Conservation (phyloP, 208 protist species). For the Acanthamoeba quina region DNA sequence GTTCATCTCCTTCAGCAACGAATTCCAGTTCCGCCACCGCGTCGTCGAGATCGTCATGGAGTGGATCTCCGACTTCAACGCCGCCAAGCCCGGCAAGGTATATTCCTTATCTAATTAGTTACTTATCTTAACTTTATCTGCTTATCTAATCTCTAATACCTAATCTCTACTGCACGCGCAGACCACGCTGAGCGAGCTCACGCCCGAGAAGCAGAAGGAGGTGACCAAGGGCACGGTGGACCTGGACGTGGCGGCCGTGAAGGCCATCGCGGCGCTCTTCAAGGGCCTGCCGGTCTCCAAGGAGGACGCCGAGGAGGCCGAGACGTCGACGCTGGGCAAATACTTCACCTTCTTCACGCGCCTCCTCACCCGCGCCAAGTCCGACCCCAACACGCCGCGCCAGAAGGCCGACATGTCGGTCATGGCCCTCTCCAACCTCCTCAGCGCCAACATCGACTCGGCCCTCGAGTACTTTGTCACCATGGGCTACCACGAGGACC, state of each 20-base stretch:
- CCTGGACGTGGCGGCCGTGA: conserved; percentile 77
- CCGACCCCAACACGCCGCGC: conserved; percentile 73
- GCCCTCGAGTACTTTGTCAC: conserved; percentile 80
- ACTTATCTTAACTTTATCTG: too few relatives aligned
- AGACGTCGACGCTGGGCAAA: conserved; percentile 76
- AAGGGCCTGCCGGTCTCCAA: conserved; percentile 70
- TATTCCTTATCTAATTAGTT: too few relatives aligned
- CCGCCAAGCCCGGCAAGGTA: background rate
- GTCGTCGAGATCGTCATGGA: conserved; percentile 83
- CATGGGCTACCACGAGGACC: conserved; percentile 85
- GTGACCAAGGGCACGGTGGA: conserved; percentile 66
- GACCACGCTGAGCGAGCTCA: conserved; percentile 45
- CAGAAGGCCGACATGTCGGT: conserved; percentile 79
- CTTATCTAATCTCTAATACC: too few relatives aligned
- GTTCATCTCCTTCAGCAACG: conserved; percentile 78
- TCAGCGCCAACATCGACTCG: conserved; percentile 81
- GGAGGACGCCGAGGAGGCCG: conserved; percentile 57
- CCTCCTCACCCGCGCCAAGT: conserved; percentile 76
- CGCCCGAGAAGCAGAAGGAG: conserved; percentile 62
- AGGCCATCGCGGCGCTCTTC: conserved; percentile 77
- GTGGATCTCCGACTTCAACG: conserved; percentile 80
- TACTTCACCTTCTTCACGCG: conserved; percentile 85
- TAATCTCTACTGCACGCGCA: background rate
- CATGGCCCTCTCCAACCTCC: conserved; percentile 78
- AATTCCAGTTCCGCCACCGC: conserved; percentile 80